These are phyloP conservation scores for Planoprotostelium fungivorum DNA, from an alignment of 78 protist species.

Conservation along the genomic window DNA sequence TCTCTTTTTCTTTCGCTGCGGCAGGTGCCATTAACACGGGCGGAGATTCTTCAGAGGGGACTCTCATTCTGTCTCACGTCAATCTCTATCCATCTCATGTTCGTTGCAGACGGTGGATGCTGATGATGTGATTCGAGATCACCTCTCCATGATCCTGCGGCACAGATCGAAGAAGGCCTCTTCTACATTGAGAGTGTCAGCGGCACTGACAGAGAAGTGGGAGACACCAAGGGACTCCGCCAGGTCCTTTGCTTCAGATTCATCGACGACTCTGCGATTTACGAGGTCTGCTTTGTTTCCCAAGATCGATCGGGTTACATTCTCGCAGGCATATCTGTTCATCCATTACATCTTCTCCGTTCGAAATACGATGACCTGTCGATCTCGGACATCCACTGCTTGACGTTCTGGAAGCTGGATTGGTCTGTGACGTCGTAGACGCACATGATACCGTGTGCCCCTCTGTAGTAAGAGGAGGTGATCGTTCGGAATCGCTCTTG, in stretches of 20 bases:
- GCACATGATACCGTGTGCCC: constrained; percentile 96
- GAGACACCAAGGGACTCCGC: background rate
- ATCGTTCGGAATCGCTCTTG: constrained; percentile 79
- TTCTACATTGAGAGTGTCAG: background rate
- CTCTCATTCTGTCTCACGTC: too few relatives aligned
- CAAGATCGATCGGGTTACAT: constrained; percentile 96
- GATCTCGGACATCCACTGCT: constrained; percentile 96
- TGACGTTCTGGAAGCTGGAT: constrained; percentile 96
- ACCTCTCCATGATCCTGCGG: background rate
- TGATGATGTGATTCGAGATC: too few relatives aligned
- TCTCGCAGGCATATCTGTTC: constrained; percentile 29
- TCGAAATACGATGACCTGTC: constrained; percentile 93
- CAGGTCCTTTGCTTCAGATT: background rate
- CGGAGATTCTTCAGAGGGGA: too few relatives aligned
- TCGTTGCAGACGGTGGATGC: too few relatives aligned
- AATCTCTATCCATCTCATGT: too few relatives aligned
- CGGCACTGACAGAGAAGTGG: background rate
- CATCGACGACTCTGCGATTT: background rate
- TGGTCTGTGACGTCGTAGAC: constrained; percentile 96
- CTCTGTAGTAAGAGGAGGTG: constrained; percentile 91
- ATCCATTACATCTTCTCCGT: constrained; percentile 96
- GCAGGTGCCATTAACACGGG: too few relatives aligned
- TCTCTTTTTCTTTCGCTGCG: too few relatives aligned
- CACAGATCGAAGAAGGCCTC: background rate
- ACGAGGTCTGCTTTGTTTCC: background rate